Conservation (phyloP, 75 land plant species). For the Adiantum capillusveneris region DNA sequence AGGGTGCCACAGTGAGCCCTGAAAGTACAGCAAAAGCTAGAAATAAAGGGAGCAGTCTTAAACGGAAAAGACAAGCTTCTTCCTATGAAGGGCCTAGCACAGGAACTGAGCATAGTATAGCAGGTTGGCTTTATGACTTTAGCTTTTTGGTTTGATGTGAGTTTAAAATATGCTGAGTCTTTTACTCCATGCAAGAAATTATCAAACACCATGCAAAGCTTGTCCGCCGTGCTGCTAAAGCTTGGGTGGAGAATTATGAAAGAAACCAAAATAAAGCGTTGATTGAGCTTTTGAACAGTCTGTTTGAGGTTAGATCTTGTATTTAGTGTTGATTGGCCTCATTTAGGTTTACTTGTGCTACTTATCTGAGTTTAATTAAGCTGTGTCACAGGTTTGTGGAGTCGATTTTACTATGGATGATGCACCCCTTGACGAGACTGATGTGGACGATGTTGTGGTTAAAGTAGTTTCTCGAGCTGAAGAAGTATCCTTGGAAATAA, state of each 20-base stretch:
- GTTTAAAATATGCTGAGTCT: background rate
- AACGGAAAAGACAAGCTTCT: too few species aligned
- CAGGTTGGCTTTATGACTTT: too few species aligned
- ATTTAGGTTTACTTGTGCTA: too few species aligned
- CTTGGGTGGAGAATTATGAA: slow-evolving; percentile 85
- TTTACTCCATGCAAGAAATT: slow-evolving; percentile 44
- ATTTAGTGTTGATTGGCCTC: background rate
- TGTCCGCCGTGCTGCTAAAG: slow-evolving; percentile 58
- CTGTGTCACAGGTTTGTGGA: slow-evolving; percentile 72
- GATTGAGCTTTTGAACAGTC: slow-evolving; percentile 56
- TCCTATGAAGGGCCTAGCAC: too few species aligned
- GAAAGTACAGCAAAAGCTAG: too few species aligned
- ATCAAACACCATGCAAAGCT: slow-evolving; percentile 62
- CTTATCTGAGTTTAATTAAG: background rate
- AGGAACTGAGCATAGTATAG: too few species aligned
- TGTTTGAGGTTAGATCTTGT: slow-evolving; percentile 65
- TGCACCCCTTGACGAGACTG: slow-evolving; percentile 47
- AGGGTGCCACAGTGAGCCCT: too few species aligned
- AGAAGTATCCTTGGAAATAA: slow-evolving; percentile 48
- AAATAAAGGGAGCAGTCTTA: too few species aligned
- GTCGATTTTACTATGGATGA: slow-evolving; percentile 53
- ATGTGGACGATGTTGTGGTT: slow-evolving; percentile 89
- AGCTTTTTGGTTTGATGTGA: too few species aligned
- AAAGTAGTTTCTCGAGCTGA: slow-evolving; percentile 63
- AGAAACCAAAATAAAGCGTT: slow-evolving; percentile 45